Percentiles rank a stretch among this genome's conserved stretches.
Conservation (phyloP, 805 yeast species). For the Starmerella potacharoeniae region DNA sequence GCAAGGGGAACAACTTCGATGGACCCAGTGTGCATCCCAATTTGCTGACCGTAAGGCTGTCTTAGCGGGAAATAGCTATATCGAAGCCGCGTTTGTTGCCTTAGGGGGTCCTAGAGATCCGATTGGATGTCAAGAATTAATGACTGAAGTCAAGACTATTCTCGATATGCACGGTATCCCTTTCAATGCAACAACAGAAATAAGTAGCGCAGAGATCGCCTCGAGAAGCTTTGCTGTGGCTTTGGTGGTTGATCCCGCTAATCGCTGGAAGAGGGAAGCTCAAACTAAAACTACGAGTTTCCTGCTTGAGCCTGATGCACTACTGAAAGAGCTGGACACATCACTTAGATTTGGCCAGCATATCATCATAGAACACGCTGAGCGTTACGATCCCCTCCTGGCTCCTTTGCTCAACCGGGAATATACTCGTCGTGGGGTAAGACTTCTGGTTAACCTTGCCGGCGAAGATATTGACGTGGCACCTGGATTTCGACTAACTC, state of each 20-base stretch:
- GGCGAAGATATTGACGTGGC: constrained; percentile 56
- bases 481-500: constrained; percentile 45
- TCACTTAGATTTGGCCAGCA: constrained; percentile 74
- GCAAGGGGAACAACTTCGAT: constrained; percentile 56
- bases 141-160: constrained; percentile 29
- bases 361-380: constrained; percentile 67
- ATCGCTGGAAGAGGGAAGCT: constrained; percentile 4
- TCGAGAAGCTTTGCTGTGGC: constrained; percentile 35
- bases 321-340: constrained; percentile 59
- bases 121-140: constrained; percentile 32
- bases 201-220: constrained; percentile 40
- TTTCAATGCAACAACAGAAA: neutral
- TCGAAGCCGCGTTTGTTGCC: constrained; percentile 50
- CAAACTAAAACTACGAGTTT: constrained; percentile 38
- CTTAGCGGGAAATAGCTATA: constrained; percentile 52
- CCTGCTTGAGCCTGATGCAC: constrained; percentile 52
- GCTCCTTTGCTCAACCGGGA: constrained; percentile 53
- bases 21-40: constrained; percentile 50
- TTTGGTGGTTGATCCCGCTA: constrained; percentile 61
- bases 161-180: constrained; percentile 26
- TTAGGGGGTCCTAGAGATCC: constrained; percentile 54
- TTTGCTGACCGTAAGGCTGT: constrained; percentile 38
- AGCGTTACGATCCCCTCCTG: constrained; percentile 63
- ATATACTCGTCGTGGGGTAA: constrained; percentile 52
- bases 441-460: constrained; percentile 51